A percentile compares a stretch with the other conserved stretches of the same genome.
phyloP scores from a whole-genome alignment of 2,329 filamentous ascomycete genomes.

The Stachybotrys chlorohalonatus region DNA sequence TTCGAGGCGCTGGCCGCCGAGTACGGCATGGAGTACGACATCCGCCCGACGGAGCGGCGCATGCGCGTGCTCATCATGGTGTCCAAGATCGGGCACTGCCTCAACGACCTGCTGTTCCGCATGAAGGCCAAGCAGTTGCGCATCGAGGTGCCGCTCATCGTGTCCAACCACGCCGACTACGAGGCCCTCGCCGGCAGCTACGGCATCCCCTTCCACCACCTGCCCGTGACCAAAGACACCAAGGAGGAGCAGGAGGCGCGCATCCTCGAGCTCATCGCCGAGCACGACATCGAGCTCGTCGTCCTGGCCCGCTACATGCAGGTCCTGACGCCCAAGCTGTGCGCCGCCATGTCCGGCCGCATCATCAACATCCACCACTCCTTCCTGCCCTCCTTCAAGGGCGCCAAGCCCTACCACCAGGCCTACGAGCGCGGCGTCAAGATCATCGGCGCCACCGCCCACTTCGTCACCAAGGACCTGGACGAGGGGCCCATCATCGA shows the following conservation, averaged over 20 bases:
- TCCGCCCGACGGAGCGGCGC: slow-evolving; percentile 60
- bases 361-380: slow-evolving; percentile 92
- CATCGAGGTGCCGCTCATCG: slow-evolving; percentile 63
- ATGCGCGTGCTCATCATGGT: slow-evolving; percentile 79
- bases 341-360: slow-evolving; percentile 69
- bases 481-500: slow-evolving; percentile 86
- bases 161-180: slow-evolving; percentile 76
- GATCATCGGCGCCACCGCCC: slow-evolving; percentile 78
- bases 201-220: slow-evolving; percentile 70
- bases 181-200: slow-evolving; percentile 60
- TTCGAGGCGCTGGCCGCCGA: slow-evolving; percentile 54
- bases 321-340: slow-evolving; percentile 66
- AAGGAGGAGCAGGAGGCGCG: slow-evolving; percentile 64
- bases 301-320: slow-evolving; percentile 85
- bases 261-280: slow-evolving; percentile 60
- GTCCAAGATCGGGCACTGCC: slow-evolving; percentile 78
- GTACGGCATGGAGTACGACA: slow-evolving; percentile 62
- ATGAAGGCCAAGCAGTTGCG: slow-evolving; percentile 64
- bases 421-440: slow-evolving; percentile 80
- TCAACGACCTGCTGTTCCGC: slow-evolving; percentile 77
- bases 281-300: slow-evolving; percentile 67
- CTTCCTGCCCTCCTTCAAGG: slow-evolving; percentile 82
- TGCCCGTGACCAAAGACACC: slow-evolving; percentile 71
- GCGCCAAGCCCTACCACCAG: slow-evolving; percentile 81
- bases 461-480: slow-evolving; percentile 77